Base-by-base conservation (phyloP, 1,284 basidiomycete genomes). In the Microbotryum scabiosae region DNA sequence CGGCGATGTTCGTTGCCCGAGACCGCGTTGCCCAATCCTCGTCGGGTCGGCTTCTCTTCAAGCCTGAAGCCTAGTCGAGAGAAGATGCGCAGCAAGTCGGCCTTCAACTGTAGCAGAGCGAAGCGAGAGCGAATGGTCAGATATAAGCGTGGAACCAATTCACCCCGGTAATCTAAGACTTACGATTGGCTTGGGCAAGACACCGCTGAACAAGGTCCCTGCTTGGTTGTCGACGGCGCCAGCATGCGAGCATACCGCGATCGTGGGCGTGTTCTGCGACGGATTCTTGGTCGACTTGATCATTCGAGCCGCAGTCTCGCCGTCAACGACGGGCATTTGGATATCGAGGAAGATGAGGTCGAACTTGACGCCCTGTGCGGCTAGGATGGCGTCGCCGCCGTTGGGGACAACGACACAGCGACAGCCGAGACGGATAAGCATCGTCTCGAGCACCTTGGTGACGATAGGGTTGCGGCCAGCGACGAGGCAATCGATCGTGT, bases 381-480 rank as follows among this genome's bases (percentile, higher is more conserved):
- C 93, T 61, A 94, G 86, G 67, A 92, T 91, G 25, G 94, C 94
- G 73, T 96, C 92, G 6, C 92, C 91, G 16, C 94, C 96, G 76
- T 98, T 92, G 56, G 89, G 84, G 23, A 97, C 94, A 7, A 93
- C 86, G 3, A 96, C 86, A 75, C 90, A 92, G 21, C 91, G 85
- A 75, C 92, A 97, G 1, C 94, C 94, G 66, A 97, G 82, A 49
- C 92, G 85, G 61, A 87, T 86, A 54, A 98, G 81, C 52, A 97
- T 77, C 0, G 90, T 96, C 76, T 97, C 93, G 61, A 97, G 85
- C 52, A 97, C 93, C 79, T 92, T 94, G 57, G 87, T 89, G 0
- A 90, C 92, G 70, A 93, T 72, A 1, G 94, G 94, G 73, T 98
- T 98, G 73, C 97, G 92, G 74, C 98, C 96, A 0, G 93, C 96